Conservation (phyloP, 2,329 filamentous ascomycete genomes). For the Alternaria angustiovoidea region DNA sequence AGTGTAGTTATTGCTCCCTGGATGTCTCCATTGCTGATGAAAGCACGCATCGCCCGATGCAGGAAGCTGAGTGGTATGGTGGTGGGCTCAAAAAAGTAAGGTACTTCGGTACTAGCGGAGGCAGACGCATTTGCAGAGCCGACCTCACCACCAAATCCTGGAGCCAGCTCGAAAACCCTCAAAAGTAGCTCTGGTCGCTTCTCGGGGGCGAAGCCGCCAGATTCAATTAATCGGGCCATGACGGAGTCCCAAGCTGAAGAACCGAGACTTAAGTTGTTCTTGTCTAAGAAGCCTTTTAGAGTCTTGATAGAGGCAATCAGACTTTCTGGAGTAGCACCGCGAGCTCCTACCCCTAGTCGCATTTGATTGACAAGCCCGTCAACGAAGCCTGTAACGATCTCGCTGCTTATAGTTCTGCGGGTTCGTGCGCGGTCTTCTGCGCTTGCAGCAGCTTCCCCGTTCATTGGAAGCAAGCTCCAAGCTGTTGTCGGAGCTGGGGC, state of each 20-base stretch:
- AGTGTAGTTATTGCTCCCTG: slow-evolving; percentile 51
- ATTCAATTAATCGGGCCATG: slow-evolving; percentile 61
- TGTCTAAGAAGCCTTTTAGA: slow-evolving; percentile 50
- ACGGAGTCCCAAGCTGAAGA: slow-evolving; percentile 56
- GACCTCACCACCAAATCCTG: slow-evolving; percentile 54
- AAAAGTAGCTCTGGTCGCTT: slow-evolving; percentile 56
- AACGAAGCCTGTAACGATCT: slow-evolving; percentile 64
- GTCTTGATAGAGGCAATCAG: slow-evolving; percentile 46
- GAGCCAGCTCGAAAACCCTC: slow-evolving; percentile 49
- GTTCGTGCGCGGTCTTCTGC: slow-evolving; percentile 42
- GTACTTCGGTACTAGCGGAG: slow-evolving; percentile 27
- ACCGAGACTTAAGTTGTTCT: slow-evolving; percentile 51
- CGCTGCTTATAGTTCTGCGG: slow-evolving; percentile 63
- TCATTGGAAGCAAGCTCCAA: slow-evolving; percentile 38
- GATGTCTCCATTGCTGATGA: slow-evolving; percentile 51
- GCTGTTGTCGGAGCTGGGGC: slow-evolving; percentile 17
- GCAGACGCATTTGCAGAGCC: slow-evolving; percentile 46
- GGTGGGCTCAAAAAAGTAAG: slow-evolving; percentile 57
- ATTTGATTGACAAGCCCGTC: slow-evolving; percentile 60
- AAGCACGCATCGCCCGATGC: slow-evolving; percentile 54
- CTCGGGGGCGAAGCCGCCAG: slow-evolving; percentile 56
- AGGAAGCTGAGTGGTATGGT: slow-evolving; percentile 53
- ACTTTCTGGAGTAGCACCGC: slow-evolving; percentile 48
- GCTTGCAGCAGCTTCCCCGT: slow-evolving; percentile 25
- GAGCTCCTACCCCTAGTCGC: slow-evolving; percentile 53